phyloP scores from a whole-genome alignment of 306 rosid species.

The Boehmeria nivea region DNA sequence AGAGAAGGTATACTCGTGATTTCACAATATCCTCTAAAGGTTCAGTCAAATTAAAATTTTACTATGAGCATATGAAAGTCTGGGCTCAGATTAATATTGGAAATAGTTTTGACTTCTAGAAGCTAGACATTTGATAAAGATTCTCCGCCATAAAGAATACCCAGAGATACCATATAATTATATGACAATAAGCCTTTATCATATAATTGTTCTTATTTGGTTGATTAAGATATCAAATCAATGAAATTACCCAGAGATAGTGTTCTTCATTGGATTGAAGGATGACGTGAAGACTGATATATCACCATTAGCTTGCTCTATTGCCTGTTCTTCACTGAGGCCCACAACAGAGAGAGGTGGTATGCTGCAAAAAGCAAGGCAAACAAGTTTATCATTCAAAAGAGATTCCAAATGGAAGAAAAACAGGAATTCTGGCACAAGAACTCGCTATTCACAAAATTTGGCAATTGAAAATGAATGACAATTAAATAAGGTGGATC shows the following conservation, averaged over 20 bases:
- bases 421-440: constrained; percentile 2
- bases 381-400: constrained; percentile 8
- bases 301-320: constrained; percentile 71
- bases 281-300: constrained; percentile 68
- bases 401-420: constrained; percentile 6
- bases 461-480: too few relatives aligned
- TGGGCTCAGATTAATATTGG: too few relatives aligned
- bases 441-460: not conserved
- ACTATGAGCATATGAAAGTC: too few relatives aligned
- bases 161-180: too few relatives aligned
- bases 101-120: too few relatives aligned
- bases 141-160: too few relatives aligned
- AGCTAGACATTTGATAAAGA: too few relatives aligned
- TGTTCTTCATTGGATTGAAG: constrained; percentile 95
- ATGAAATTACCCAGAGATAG: constrained; percentile 77
- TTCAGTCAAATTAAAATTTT: too few relatives aligned
- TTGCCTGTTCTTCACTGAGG: constrained; percentile 87
- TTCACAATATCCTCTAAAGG: too few relatives aligned
- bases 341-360: constrained; percentile 96
- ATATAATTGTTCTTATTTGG: constrained; percentile 3
- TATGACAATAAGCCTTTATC: too few relatives aligned
- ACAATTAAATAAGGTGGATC: too few relatives aligned
- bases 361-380: constrained; percentile 59
- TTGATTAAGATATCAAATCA: constrained; percentile 18
- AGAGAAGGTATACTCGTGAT: too few relatives aligned